Conservation (phyloP, 2,329 filamentous ascomycete genomes). For the Penicillium sp. region DNA sequence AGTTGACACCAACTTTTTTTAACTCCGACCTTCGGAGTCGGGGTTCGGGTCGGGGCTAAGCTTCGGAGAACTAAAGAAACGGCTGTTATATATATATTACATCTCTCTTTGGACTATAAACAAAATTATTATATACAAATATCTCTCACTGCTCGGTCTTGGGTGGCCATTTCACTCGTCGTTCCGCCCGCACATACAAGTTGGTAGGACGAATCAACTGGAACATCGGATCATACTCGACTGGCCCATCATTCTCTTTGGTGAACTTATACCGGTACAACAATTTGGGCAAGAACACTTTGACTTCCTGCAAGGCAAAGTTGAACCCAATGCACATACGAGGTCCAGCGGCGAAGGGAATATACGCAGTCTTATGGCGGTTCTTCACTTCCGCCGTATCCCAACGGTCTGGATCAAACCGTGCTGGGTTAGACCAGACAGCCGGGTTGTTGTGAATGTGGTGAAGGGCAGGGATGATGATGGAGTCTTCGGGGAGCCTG, state of each 20-base stretch:
- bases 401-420: conserved; percentile 62
- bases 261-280: conserved; percentile 58
- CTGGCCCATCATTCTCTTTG: conserved; percentile 48
- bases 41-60: conserved; percentile 1
- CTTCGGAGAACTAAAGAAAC: not conserved
- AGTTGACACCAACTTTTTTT: not conserved
- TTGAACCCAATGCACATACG: conserved; percentile 64
- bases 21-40: not conserved
- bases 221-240: conserved; percentile 41
- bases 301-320: conserved; percentile 61
- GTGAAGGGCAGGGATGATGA: conserved; percentile 54
- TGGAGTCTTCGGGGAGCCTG: conserved; percentile 50
- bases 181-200: conserved; percentile 25
- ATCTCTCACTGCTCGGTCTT: conserved; percentile 9
- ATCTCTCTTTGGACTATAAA: not conserved
- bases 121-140: not conserved
- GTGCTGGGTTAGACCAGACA: conserved; percentile 57
- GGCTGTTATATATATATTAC: not conserved
- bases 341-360: conserved; percentile 58
- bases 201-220: conserved; percentile 29
- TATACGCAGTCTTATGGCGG: conserved; percentile 52
- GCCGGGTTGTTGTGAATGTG: conserved; percentile 52
- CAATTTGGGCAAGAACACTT: conserved; percentile 55
- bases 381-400: conserved; percentile 52
- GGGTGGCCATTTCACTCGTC: conserved; percentile 27